Conservation (phyloP, 345 rosid species). For the Viola odorata region DNA sequence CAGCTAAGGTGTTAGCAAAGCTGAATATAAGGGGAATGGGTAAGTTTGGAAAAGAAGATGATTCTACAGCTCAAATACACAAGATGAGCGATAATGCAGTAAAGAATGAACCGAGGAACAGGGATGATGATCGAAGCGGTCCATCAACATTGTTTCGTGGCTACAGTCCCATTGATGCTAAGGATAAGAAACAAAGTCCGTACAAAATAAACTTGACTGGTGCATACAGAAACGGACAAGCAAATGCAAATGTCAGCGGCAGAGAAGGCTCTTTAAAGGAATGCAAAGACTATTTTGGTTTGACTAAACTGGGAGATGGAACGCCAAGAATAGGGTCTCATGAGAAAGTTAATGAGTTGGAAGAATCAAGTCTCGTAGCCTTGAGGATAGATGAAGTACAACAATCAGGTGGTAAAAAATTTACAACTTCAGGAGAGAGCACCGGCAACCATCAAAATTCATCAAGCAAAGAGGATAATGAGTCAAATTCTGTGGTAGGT, state of each 20-base stretch:
- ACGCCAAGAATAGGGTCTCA: constrained; percentile 20
- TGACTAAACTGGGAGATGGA: constrained; percentile 24
- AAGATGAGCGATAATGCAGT: constrained; percentile 11
- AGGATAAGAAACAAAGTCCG: constrained; percentile 18
- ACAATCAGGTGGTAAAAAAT: constrained; percentile 24
- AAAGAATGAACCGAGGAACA: constrained; percentile 18
- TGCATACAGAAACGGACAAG: constrained; percentile 18
- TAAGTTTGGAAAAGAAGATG: constrained; percentile 25
- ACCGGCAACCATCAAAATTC: constrained; percentile 36
- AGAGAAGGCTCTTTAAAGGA: constrained; percentile 23
- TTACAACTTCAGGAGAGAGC: constrained; percentile 32
- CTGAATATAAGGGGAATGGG: constrained; percentile 42
- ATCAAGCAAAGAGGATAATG: constrained; percentile 43
- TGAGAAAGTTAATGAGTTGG: constrained; percentile 29
- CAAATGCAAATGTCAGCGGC: constrained; percentile 27
- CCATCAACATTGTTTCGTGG: constrained; percentile 23
- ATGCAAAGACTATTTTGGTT: constrained; percentile 19
- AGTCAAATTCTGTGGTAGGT: constrained; percentile 25
- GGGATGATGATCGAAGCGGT: constrained; percentile 9
- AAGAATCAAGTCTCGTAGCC: constrained; percentile 22
- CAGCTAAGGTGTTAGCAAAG: constrained; percentile 58
- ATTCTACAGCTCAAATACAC: constrained; percentile 15
- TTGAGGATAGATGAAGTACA: constrained; percentile 34
- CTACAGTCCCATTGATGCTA: constrained; percentile 11
- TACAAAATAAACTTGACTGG: constrained; percentile 20